Base-by-base conservation (phyloP, 2,329 filamentous ascomycete species). In the Pseudocercospora crystallina region DNA sequence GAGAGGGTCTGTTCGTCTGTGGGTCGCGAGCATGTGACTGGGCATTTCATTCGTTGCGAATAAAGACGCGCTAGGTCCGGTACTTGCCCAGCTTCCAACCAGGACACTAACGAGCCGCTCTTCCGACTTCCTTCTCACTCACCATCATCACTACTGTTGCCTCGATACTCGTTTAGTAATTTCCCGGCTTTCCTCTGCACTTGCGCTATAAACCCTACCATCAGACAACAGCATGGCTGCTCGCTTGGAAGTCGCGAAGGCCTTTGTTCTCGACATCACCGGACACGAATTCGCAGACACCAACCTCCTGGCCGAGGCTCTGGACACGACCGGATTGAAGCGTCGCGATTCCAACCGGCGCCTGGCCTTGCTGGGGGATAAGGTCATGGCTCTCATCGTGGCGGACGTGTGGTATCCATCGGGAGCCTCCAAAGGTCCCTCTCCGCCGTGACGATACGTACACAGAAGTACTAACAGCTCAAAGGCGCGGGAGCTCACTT, bases 201-300 rank as follows among this genome's bases (percentile, higher is more conserved):
- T 26, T 26, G 20, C 20, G 7, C 20, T 26, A 26, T 26, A 3
- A 26, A 26, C 20, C 3, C 20, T 26, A 26, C 20, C 20, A 26
- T 26, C 20, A 3, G 20, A 26, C 20, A 26, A 26, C 20, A 26
- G 20, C 20, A 26, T 26, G 20, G 20, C 20, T 4, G 4, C 7
- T 7, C 20, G 20, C 20, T 26, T 26, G 20, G 20, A 10, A 42
- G 39, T 20, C 20, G 81, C 84, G 44, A 42, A 48, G 20, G 37
- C 15, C 26, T 42, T 43, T 31, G 12, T 48, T 10, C 20, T 31
- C 17, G 30, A 43, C 2, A 8, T 37, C 7, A 34, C 32, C 9
- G 37, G 46, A 13, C 32, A 49, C n/a, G n/a, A 32, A 2, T 44
- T 60, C 26, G 7, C 15, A 2, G 34, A 58, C 33, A 36, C 34